Base-by-base conservation (phyloP, 2,329 filamentous ascomycete species). In the Macroventuria anomochaeta region DNA sequence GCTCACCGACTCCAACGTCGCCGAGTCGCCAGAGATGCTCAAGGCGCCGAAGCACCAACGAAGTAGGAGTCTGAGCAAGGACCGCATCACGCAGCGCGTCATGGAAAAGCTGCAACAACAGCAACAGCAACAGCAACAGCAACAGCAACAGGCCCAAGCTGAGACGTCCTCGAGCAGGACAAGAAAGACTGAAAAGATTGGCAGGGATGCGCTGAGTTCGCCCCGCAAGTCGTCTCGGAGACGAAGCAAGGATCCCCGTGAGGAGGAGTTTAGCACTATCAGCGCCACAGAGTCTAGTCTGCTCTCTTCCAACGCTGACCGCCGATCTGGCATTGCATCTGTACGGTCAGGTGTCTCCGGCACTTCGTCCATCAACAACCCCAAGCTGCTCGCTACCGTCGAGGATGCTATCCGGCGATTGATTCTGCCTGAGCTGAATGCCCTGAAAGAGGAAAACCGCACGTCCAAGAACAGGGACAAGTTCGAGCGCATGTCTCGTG, bases 371-470 rank as follows among this genome's bases (percentile, higher is more conserved):
- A 90, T 96, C 72, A 96, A 96, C 76, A 96, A 97, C 67, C 93
- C 93, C 0, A 95, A 91, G 70, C 79, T 97, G 2, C 82, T 97
- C 2, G 90, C 95, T 67, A 95, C 92, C 0, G 93, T 97, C 3
- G 93, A 97, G 76, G 92, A 96, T 76, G 92, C 92, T 12, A 96
- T 97, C 68, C 88, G 91, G 58, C 85, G 92, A 41, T 81, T 96
- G 42, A 96, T 97, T 46, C 78, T 99, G 2, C 95, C 95, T 0
- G 93, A 99, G 74, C 81, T 99, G 37, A 93, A 91, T 64, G 91
- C 92, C 8, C 80, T 99, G 48, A 97, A 96, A 74, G 87, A 93
- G 65, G 92, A 96, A 69, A 90, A 93, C 72, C 93, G 90, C 73
- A 88, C 88, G 60, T 86, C 88, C 58, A 83, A 88, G 60, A 88